Evolutionary conservation across 495 filamentous ascomycete species (phyloP), one percentile per base, ranked within the genome.

Genomic region (Daldinia concentrica): DNA sequence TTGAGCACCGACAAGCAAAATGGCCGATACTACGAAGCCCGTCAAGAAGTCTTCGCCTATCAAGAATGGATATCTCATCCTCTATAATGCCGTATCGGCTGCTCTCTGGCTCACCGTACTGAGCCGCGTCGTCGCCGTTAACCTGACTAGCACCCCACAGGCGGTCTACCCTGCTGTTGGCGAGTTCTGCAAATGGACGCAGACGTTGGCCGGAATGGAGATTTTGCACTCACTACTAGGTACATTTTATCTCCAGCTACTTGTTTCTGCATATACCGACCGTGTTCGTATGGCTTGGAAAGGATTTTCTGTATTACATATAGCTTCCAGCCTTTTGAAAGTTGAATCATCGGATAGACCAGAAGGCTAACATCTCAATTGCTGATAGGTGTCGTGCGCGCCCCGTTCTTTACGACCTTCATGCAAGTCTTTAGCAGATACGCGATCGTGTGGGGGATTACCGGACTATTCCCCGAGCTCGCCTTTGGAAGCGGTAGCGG

Each of bases 391-490:
- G 76, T 97, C 69, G 93, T 97, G 62, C 91, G 94, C 70, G 90
- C 94, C 7, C 93, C 94, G 0, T 70, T 98, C 79, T 71, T 88
- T 66, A 98, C 95, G 2, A 97, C 95, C 9, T 78, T 85, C n/a
- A 91, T 97, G 86, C 95, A 98, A 80, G 93, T 98, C 51, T 85
- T 90, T 17, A 89, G 85, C 55, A 92, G 95, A 11, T 83, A 97
- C 63, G 85, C 97, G 51, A 88, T 98, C 50, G 89, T 97, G 55
- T 97, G 93, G 93, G 90, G 87, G 26, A 83, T 98, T 55, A 85
- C 90, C 71, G 81, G 82, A 73, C 83, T 80, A 43, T 96, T 93
- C 83, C 88, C 87, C n/a, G 80, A 82, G 41, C 82, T 88, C 6
- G 83, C 84, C 45, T 34, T 67, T 4, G 82, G 77, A 43, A 37